phyloP scores from a whole-genome alignment of 495 filamentous ascomycete genomes.

The Penicillium egyptiacum region DNA sequence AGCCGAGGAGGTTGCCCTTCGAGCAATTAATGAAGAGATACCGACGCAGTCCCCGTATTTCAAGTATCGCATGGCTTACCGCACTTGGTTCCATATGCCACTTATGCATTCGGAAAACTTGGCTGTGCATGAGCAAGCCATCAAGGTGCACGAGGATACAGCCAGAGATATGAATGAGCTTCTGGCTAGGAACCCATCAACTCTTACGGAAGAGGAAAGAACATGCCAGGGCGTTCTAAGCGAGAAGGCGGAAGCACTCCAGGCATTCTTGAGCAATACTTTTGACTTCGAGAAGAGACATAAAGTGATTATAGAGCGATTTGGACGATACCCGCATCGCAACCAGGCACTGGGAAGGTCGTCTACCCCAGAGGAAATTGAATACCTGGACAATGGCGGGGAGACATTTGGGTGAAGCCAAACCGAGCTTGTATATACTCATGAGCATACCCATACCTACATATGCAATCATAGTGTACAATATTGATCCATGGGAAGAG shows the following conservation, averaged over 20 bases:
- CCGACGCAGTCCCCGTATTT: slow-evolving; percentile 20
- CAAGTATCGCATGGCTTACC: slow-evolving; percentile 29
- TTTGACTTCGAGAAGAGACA: slow-evolving; percentile 29
- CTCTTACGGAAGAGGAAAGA: slow-evolving; percentile 21
- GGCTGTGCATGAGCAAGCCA: slow-evolving; percentile 25
- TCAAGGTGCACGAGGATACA: slow-evolving; percentile 24
- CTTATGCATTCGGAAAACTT: slow-evolving; percentile 37
- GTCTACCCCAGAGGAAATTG: slow-evolving; percentile 25
- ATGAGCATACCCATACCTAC: neutral
- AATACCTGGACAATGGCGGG: slow-evolving; percentile 29
- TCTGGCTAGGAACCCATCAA: slow-evolving; percentile 11
- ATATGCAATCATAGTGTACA: neutral
- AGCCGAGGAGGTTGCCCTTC: slow-evolving; percentile 24
- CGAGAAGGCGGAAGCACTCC: slow-evolving; percentile 14
- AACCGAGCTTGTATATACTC: neutral
- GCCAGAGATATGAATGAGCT: slow-evolving; percentile 22
- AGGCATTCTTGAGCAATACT: slow-evolving; percentile 10
- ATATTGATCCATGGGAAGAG: neutral
- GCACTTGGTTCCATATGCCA: slow-evolving; percentile 37
- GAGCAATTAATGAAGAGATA: slow-evolving; percentile 21
- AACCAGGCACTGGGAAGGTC: slow-evolving; percentile 24
- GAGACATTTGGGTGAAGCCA: slow-evolving; percentile 21
- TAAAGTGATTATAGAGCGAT: slow-evolving; percentile 31
- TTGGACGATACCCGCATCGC: slow-evolving; percentile 32
- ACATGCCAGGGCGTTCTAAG: slow-evolving; percentile 18